Conservation (phyloP, 1,139 yeast species). For the Groenewaldozyma auringiensis region DNA sequence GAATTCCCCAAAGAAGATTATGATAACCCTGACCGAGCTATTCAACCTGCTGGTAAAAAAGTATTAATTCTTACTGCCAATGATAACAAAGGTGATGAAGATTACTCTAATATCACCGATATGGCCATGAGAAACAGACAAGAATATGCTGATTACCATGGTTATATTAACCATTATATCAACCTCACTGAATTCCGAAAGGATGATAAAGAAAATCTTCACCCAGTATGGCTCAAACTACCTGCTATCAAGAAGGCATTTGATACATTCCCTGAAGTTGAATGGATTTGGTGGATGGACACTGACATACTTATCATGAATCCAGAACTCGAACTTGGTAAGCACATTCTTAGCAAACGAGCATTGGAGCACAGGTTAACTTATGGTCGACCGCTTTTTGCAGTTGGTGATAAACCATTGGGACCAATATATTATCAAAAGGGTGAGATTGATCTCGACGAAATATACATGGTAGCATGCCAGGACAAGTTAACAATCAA, state of each 20-base stretch:
- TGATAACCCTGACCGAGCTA: conserved; percentile 11
- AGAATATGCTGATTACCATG: conserved; percentile 5
- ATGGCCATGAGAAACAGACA: conserved; percentile 5
- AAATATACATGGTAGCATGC: conserved; percentile 19
- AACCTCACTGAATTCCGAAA: not conserved
- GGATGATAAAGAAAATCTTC: conserved; percentile 6
- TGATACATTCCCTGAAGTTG: conserved; percentile 24
- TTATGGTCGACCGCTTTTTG: conserved; percentile 20
- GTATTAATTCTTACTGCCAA: conserved; percentile 27
- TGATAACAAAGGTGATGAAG: conserved; percentile 22
- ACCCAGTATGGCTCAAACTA: conserved; percentile 28
- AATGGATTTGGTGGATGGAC: conserved; percentile 33
- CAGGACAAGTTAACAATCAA: conserved; percentile 26
- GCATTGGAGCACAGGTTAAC: conserved; percentile 21
- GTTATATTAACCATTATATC: conserved; percentile 2
- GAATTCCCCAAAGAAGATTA: not conserved
- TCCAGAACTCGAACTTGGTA: conserved; percentile 23
- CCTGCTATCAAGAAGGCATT: conserved; percentile 27
- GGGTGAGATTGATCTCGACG: conserved; percentile 17
- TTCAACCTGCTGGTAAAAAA: conserved; percentile 21
- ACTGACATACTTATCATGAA: conserved; percentile 28
- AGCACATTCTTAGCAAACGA: conserved; percentile 24
- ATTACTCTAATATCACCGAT: conserved; percentile 4
- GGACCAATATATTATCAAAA: conserved; percentile 15
- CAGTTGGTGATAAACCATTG: conserved; percentile 17